Evolutionary conservation across 177 flowering plant genomes (phyloP).

Genomic region (Vitis hybrid): DNA sequence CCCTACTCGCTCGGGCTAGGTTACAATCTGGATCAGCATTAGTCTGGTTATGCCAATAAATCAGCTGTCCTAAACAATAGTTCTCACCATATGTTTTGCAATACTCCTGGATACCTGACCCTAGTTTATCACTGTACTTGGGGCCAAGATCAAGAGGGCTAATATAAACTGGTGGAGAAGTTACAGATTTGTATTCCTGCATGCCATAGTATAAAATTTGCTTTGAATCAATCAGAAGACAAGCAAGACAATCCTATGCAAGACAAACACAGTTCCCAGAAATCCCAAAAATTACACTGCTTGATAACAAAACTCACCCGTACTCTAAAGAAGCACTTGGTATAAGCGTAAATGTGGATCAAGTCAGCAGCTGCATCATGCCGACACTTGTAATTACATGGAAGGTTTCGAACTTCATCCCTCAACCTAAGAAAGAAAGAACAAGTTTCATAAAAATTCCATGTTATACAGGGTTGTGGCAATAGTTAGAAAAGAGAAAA

Average conservation of each 20-base stretch:
- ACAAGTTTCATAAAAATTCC: constrained; percentile 1
- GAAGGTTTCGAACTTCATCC: constrained; percentile 88
- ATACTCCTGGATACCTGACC: constrained; percentile 70
- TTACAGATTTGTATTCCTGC: constrained; percentile 81
- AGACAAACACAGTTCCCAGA: background rate
- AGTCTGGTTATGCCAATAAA: constrained; percentile 85
- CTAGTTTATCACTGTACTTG: constrained; percentile 72
- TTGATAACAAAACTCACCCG: constrained; percentile 45
- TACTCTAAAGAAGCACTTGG: constrained; percentile 74
- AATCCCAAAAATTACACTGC: background rate
- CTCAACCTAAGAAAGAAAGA: constrained; percentile 66
- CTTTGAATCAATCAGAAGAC: constrained; percentile 10
- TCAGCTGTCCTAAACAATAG: constrained; percentile 95
- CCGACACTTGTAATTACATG: constrained; percentile 81
- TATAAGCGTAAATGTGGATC: constrained; percentile 90
- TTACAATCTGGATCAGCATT: constrained; percentile 72
- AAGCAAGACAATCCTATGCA: background rate
- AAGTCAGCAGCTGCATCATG: constrained; percentile 99
- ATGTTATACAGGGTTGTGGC: background rate
- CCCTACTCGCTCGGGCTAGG: constrained; percentile 69
- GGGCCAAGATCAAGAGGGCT: constrained; percentile 96
- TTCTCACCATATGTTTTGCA: constrained; percentile 87
- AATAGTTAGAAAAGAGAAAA: too few relatives aligned
- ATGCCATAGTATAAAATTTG: constrained; percentile 5
- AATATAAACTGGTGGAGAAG: constrained; percentile 90